phyloP scores from a whole-genome alignment of 176 grass and related monocot genomes.

The Cenchrus americanus region DNA sequence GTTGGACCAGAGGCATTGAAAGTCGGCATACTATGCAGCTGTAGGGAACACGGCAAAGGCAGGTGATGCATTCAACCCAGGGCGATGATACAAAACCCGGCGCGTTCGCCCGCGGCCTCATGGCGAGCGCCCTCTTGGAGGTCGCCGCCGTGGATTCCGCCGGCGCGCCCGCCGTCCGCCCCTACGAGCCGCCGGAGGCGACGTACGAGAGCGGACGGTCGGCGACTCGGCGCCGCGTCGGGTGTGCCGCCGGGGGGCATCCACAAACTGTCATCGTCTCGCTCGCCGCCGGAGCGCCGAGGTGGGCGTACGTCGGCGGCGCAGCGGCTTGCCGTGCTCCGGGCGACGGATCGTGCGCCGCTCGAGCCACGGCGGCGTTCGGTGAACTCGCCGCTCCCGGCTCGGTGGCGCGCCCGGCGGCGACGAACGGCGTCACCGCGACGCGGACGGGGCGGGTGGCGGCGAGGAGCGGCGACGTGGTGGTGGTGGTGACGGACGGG shows the following conservation, averaged over 20 bases:
- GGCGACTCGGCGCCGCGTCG: background rate
- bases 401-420: background rate
- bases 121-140: background rate
- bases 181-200: constrained; percentile 11
- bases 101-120: constrained; percentile 30
- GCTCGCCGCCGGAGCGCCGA: constrained; percentile 5
- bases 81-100: no score
- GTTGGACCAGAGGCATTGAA: no score
- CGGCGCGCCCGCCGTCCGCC: background rate
- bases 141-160: background rate
- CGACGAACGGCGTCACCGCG: background rate
- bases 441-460: background rate
- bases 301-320: constrained; percentile 26
- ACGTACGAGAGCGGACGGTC: constrained; percentile 12
- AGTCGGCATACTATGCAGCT: no score
- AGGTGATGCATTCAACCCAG: no score
- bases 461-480: background rate
- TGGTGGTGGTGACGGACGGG: background rate
- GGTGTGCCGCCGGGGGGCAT: background rate
- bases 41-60: no score
- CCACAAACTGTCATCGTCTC: constrained; percentile 29
- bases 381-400: background rate
- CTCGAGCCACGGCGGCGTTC: background rate
- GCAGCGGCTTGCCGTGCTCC: constrained; percentile 10
- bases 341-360: background rate